Evolutionary conservation across 805 yeast genomes (phyloP).

Genomic region (Yarrowia hollandica): DNA sequence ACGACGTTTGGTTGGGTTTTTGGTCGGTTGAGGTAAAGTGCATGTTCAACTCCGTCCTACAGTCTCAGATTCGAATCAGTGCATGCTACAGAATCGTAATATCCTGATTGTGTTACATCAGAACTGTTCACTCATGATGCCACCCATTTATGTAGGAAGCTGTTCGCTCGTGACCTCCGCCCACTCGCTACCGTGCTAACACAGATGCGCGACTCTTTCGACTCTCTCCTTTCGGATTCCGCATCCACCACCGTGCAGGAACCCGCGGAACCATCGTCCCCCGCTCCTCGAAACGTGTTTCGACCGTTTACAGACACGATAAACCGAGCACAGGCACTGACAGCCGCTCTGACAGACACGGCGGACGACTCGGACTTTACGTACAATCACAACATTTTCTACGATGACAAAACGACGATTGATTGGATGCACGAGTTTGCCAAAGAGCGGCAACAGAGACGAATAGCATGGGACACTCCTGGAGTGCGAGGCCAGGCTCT

Average conservation of each 20-base stretch:
- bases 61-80: too few relatives aligned
- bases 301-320: constrained; percentile 21
- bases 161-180: too few relatives aligned
- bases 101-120: too few relatives aligned
- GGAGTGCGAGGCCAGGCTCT: constrained; percentile 36
- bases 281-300: neutral
- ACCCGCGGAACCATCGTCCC: neutral
- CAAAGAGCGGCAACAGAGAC: constrained; percentile 35
- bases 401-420: constrained; percentile 33
- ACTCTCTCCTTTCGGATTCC: neutral
- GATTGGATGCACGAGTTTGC: constrained; percentile 44
- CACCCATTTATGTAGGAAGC: too few relatives aligned
- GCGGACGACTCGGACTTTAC: constrained; percentile 11
- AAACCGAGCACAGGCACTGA: constrained; percentile 1
- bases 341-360: neutral
- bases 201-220: constrained; percentile 10
- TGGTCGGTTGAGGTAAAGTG: too few relatives aligned
- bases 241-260: neutral
- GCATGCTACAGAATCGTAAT: too few relatives aligned
- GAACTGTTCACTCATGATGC: too few relatives aligned
- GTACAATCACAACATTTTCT: constrained; percentile 18
- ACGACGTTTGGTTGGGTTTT: too few relatives aligned
- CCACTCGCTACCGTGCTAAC: too few relatives aligned
- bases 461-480: constrained; percentile 27
- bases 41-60: too few relatives aligned